Evolutionary conservation across 768 basidiomycete genomes (phyloP), one percentile per base, ranked within the genome.

Genomic region (Suillus subalutaceus): DNA sequence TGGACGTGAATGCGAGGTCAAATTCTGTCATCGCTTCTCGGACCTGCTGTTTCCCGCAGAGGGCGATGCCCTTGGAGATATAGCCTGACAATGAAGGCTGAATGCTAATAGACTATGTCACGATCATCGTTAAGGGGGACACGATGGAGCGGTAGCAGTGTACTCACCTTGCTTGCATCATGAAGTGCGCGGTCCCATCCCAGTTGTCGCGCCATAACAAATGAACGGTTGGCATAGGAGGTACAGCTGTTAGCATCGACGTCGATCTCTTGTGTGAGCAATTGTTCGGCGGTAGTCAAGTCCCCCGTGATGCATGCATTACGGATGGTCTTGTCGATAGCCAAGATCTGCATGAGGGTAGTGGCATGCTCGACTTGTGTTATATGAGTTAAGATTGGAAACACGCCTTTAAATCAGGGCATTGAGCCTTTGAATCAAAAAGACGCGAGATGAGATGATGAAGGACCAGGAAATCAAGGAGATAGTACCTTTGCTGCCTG

Each of bases 131-230:
- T 30, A 48, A 13, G n/a, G 12, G n/a, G 10, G n/a, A 48, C 48
- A 23, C 5, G n/a, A 9, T 48, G 26, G 8, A 8, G 6, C 6
- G 13, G 4, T 18, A 26, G 4, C n/a, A 30, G 52, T 8, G 23
- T 52, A 52, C 50, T 52, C 16, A 30, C 52, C 26, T 30, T 53
- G 8, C 16, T 53, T 30, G 52, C 26, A 30, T 53, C 52, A 53
- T 53, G 26, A 26, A 52, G 50, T 30, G 50, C 50, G 15, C 50
- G 52, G 52, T 53, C 52, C 52, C 52, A 53, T 16, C 30, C 52
- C 16, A 30, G 52, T 53, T 9, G 15, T 53, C 52, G 52, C 26
- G 52, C 52, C 52, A 53, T 30, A 1, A 53, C 30, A 4, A 53
- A 26, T 16, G 52, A 53, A 9, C 52, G 52, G 26, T 30, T 53